phyloP scores from a whole-genome alignment of 169 alveolate genomes.

The Plasmodium blacklocki region DNA sequence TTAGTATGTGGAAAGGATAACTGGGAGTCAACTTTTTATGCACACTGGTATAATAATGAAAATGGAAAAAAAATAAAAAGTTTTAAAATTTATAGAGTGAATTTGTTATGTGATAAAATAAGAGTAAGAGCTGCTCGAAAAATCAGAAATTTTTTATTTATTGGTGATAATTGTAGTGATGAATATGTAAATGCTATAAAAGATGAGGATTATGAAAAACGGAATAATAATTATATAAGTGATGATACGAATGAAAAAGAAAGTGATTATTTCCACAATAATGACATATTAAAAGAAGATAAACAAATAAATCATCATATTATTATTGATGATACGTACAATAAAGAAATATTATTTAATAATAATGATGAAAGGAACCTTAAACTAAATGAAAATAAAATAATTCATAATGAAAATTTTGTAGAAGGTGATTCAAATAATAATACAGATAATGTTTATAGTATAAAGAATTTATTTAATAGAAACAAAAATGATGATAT shows the following conservation, averaged over 20 bases:
- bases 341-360: background rate
- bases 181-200: background rate
- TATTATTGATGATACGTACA: background rate
- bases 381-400: background rate
- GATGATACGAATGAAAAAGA: background rate
- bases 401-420: background rate
- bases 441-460: background rate
- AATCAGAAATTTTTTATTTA: slow-evolving; percentile 34
- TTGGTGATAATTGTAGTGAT: slow-evolving; percentile 6
- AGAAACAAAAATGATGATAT: background rate
- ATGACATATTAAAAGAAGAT: background rate
- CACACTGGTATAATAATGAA: slow-evolving; percentile 82
- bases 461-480: background rate
- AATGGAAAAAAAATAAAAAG: slow-evolving; percentile 76
- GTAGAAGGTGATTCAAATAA: background rate
- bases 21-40: slow-evolving; percentile 86
- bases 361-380: background rate
- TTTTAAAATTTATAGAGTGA: slow-evolving; percentile 78
- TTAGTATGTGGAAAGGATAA: slow-evolving; percentile 84
- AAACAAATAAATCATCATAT: background rate
- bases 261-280: background rate
- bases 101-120: slow-evolving; percentile 82
- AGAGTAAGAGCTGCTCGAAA: slow-evolving; percentile 80
- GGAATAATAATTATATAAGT: background rate
- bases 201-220: background rate